phyloP scores from a whole-genome alignment of 2,329 filamentous ascomycete species.

The Monilinia fructigena region DNA sequence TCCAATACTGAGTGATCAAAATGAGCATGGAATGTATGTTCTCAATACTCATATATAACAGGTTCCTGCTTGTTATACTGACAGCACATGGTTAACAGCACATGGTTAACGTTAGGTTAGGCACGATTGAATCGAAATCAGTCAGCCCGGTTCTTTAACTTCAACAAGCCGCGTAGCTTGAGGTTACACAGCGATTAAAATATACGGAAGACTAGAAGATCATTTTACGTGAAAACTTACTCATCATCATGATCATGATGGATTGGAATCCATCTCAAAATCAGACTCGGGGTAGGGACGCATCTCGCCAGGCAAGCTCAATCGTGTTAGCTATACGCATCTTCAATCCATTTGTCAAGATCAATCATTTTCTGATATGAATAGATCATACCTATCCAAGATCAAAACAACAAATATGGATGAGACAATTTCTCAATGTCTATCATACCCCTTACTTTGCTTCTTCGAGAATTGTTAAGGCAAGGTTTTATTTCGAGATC shows the following conservation, averaged over 20 bases:
- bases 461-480: background rate
- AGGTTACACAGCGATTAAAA: too few species aligned
- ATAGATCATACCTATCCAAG: background rate
- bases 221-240: too few species aligned
- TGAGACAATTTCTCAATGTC: background rate
- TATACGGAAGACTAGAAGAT: too few species aligned
- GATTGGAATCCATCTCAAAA: background rate
- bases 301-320: background rate
- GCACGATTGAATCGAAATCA: too few species aligned
- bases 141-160: too few species aligned
- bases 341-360: background rate
- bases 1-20: too few species aligned
- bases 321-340: background rate
- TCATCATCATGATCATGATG: background rate
- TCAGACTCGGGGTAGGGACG: background rate
- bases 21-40: too few species aligned
- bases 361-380: background rate
- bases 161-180: too few species aligned
- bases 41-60: too few species aligned
- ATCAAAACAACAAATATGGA: slow-evolving; percentile 6
- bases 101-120: too few species aligned
- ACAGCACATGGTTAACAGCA: too few species aligned
- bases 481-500: background rate
- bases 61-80: too few species aligned
- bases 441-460: background rate